A percentile compares a stretch with the other conserved stretches of the same genome.
Conservation (phyloP, 805 yeast genomes). For the Helenozyma baotianmanensis region DNA sequence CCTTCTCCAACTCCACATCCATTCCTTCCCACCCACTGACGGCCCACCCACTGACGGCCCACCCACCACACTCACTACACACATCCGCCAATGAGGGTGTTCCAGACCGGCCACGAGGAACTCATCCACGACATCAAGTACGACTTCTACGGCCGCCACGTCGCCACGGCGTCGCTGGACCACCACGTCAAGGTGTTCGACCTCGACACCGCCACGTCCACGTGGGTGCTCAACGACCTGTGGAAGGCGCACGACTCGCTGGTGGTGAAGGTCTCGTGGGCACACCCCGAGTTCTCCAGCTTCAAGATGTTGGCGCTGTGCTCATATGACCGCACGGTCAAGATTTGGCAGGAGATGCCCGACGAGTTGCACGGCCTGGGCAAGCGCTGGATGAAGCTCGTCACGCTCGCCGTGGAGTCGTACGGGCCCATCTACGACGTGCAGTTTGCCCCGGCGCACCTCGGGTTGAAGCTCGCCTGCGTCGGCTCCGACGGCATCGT, state of each 20-base stretch:
- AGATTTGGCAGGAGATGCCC: slow-evolving; percentile 85
- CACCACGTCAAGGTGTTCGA: slow-evolving; percentile 90
- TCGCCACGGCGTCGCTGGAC: slow-evolving; percentile 94
- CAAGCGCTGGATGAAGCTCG: slow-evolving; percentile 71
- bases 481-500: slow-evolving; percentile 87
- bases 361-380: slow-evolving; percentile 77
- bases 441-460: slow-evolving; percentile 81
- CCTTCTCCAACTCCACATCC: too few species aligned
- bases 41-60: too few species aligned
- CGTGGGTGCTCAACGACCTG: slow-evolving; percentile 81
- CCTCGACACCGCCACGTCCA: slow-evolving; percentile 56
- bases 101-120: slow-evolving; percentile 90
- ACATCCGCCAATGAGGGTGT: slow-evolving; percentile 63
- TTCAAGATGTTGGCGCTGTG: slow-evolving; percentile 84
- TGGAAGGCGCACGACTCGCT: slow-evolving; percentile 96
- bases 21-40: too few species aligned
- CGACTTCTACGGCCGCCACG: slow-evolving; percentile 86
- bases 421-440: slow-evolving; percentile 86
- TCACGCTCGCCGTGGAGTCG: slow-evolving; percentile 73
- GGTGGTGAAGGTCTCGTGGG: slow-evolving; percentile 81
- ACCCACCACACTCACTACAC: too few species aligned
- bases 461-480: slow-evolving; percentile 78
- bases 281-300: slow-evolving; percentile 76
- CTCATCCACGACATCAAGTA: slow-evolving; percentile 85
- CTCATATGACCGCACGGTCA: slow-evolving; percentile 84